Conservation (phyloP, 208 protist genomes). For the Crithidia expoeki region DNA sequence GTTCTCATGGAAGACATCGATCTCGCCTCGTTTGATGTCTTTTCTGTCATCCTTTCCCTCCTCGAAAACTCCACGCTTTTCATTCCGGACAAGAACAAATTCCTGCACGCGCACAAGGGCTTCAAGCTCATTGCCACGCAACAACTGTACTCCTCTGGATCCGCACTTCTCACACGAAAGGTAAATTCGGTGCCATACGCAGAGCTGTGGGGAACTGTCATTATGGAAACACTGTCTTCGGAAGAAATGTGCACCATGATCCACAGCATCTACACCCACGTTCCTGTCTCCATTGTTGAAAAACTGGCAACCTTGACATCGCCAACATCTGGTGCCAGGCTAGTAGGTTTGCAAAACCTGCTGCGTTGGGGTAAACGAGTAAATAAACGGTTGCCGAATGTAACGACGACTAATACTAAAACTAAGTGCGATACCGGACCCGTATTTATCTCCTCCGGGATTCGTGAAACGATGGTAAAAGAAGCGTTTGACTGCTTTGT, state of each 20-base stretch:
- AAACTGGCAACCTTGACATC: conserved; percentile 44
- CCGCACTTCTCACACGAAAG: conserved; percentile 58
- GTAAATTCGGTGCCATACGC: conserved; percentile 70
- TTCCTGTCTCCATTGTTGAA: conserved; percentile 52
- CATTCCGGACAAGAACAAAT: conserved; percentile 95
- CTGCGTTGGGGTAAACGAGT: conserved; percentile 94
- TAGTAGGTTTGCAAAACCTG: conserved; percentile 84
- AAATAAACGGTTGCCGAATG: conserved; percentile 43
- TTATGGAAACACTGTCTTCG: conserved; percentile 74
- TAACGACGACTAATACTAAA: conserved; percentile 23
- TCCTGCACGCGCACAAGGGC: conserved; percentile 82
- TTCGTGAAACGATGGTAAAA: conserved; percentile 90
- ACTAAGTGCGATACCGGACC: conserved; percentile 12
- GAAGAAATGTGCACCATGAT: conserved; percentile 70
- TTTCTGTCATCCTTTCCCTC: conserved; percentile 97
- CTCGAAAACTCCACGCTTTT: conserved; percentile 96
- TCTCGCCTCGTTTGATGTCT: conserved; percentile 97
- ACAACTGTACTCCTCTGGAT: conserved; percentile 66
- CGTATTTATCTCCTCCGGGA: conserved; percentile 73
- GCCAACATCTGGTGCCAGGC: conserved; percentile 25
- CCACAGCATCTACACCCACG: conserved; percentile 42
- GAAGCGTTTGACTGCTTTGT: conserved; percentile 95
- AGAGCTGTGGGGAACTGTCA: conserved; percentile 80
- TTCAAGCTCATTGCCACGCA: conserved; percentile 93
- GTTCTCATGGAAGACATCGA: conserved; percentile 99